Base-by-base conservation (phyloP, 2,329 filamentous ascomycete genomes). In the Fonsecaea nubica region DNA sequence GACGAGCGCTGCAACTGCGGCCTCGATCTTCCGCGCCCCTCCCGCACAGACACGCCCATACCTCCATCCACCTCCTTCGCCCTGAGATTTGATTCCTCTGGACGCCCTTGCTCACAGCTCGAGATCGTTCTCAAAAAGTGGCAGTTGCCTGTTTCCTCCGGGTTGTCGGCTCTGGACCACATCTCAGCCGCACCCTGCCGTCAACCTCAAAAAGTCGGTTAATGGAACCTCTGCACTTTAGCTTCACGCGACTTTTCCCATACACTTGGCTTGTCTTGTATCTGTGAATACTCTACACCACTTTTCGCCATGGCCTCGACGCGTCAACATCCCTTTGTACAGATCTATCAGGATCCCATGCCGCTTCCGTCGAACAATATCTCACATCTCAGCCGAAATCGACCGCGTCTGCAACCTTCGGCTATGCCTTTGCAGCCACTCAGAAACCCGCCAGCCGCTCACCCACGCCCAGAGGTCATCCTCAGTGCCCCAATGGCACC, bases 391-490 rank as follows among this genome's bases (percentile, higher is more conserved):
- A 76, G 75, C 35, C 68, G 68, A 60, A 68, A 71, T 68, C 76
- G 80, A 69, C 77, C 77, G 68, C 76, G 76, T 67, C 81, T 85
- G 68, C 83, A 86, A 73, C 81, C 84, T 40, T 85, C 84, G 64
- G 81, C 85, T 58, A 79, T 86, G 72, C 82, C 82, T 64, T 73
- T 84, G n/a, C 66, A 71, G 61, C 64, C 65, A 35, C 63, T 70
- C 53, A 64, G 65, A 21, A 69, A 71, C 64, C 64, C 69, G 66
- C 66, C 59, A 67, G 77, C 84, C 72, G 59, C 69, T 66, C 66
- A 58, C 68, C 77, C 84, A 72, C 85, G 84, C 79, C 82, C 84
- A 69, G 91, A 91, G 78, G 84, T 89, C 72, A 80, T 89, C 63
- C 84, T 94, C 73, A 88, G 90, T 72, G 89, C 90, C 30, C 80